Base-by-base conservation (phyloP, 1,284 basidiomycete genomes). In the Ustilago curta region DNA sequence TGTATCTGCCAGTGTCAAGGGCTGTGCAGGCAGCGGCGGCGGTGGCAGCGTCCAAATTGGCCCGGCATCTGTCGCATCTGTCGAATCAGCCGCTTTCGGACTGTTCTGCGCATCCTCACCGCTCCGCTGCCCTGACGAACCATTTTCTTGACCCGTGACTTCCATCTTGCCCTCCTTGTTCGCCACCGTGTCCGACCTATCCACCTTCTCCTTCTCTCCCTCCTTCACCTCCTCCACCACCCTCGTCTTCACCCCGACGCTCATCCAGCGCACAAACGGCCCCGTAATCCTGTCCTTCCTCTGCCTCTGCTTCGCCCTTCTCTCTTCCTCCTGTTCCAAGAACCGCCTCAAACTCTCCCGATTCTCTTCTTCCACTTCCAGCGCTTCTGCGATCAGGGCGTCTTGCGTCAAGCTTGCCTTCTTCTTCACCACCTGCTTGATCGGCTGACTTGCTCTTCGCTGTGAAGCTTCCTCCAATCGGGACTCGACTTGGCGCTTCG, bases 321-420 rank as follows among this genome's bases (percentile, higher is more conserved):
- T 92, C 86, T 93, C 92, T 79, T 93, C 92, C 76, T 95, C 93
- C 2, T 89, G 86, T 59, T 88, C 88, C 29, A 95, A 88, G 78
- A 94, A 94, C 70, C 92, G 88, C 40, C 89, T 87, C 75, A 94
- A 91, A 53, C 92, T 90, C n/a, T 88, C 87, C 23, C 91, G 89
- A 78, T 95, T 95, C 4, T 90, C 90, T 85, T 94, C 92, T 82
- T 94, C 93, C 53, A 90, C 92, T 79, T 93, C 92, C 11, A 94
- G 88, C 0, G 93, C 93, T 16, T 90, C 90, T 1, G 90, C 89
- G 56, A 95, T 91, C 4, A 94, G 88, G 75, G 93, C 91, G 23
- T 89, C 91, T 79, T 95, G 93, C 0, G 92, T 92, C 39, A 89
- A 87, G 42, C 63, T 73, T 19, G 54, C 57, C 25, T 75, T 76